Evolutionary conservation across 2,329 filamentous ascomycete species (phyloP), one percentile per base, ranked within the genome.

Genomic region (Aspergillus tamarii): DNA sequence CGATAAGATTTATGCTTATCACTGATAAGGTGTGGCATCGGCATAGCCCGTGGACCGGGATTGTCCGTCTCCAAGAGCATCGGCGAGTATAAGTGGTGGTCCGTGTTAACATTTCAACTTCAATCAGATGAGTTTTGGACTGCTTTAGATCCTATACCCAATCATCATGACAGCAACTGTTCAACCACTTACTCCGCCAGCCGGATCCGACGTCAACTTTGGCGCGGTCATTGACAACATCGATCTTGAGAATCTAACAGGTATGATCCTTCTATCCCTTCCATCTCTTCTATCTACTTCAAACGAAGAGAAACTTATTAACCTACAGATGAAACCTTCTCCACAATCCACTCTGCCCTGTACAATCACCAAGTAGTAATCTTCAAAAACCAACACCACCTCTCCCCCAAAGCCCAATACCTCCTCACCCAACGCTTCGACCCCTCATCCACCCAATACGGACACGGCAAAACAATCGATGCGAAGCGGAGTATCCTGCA

Each of bases 361-460:
- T 93, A 91, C 81, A 83, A 79, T 14, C 81, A 91, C 72, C 89
- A 91, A 65, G 85, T 93, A 16, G 81, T 93, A 12, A 84, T 93
- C 32, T 85, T 94, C 80, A 92, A 90, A 75, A 82, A 87, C 72
- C 90, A 93, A 73, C 72, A 81, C 50, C 81, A 85, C 48, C 81
- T 89, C 28, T 86, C 89, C 0, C 88, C 91, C 1, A 87, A 86
- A 72, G 88, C 90, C 9, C 91, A 94, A 73, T 94, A 89, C 72
- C 86, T 90, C 67, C 82, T 94, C 46, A 94, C 91, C 2, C 87
- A 86, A 57, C 86, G 86, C 61, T 94, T 94, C 77, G 91, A 94
- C 70, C 90, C 91, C 0, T 72, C 81, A 7, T 83, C 84, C 1
- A 83, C 83, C 16, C 84, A 84, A 16, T 94, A 94, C 76, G 91